phyloP scores from a whole-genome alignment of 1,284 basidiomycete genomes.

The Ganoderma lingzhi region DNA sequence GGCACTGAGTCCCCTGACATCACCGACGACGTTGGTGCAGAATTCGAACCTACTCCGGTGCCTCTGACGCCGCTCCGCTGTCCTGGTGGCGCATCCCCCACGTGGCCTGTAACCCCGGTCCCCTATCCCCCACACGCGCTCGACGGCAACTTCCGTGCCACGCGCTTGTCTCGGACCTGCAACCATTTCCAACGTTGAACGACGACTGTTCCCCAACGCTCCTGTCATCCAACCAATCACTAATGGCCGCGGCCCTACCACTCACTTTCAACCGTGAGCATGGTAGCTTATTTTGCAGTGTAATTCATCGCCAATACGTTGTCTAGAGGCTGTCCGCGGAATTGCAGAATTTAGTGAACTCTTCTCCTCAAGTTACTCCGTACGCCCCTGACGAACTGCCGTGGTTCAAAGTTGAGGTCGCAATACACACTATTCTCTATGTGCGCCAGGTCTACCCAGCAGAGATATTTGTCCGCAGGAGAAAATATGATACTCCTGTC shows the following conservation, averaged over 20 bases:
- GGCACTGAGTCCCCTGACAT: constrained; percentile 29
- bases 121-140: not conserved
- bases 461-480: constrained; percentile 85
- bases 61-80: not conserved
- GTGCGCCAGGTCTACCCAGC: constrained; percentile 90
- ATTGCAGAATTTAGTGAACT: constrained; percentile 70
- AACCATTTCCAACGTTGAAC: not conserved
- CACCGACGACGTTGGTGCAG: constrained; percentile 16
- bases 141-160: not conserved
- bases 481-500: constrained; percentile 90
- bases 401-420: constrained; percentile 81
- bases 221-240: not conserved
- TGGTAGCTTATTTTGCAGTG: not conserved
- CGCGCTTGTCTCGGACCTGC: not conserved
- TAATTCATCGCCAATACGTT: constrained; percentile 8
- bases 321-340: constrained; percentile 63
- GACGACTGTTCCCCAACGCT: not conserved
- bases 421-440: constrained; percentile 91
- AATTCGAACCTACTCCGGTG: constrained; percentile 8
- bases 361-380: not conserved
- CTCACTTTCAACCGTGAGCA: constrained; percentile 47
- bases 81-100: constrained; percentile 13
- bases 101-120: constrained; percentile 19
- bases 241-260: constrained; percentile 34
- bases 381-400: not conserved